Conservation (phyloP, 1,139 yeast species). For the Candida sanyaensis region DNA sequence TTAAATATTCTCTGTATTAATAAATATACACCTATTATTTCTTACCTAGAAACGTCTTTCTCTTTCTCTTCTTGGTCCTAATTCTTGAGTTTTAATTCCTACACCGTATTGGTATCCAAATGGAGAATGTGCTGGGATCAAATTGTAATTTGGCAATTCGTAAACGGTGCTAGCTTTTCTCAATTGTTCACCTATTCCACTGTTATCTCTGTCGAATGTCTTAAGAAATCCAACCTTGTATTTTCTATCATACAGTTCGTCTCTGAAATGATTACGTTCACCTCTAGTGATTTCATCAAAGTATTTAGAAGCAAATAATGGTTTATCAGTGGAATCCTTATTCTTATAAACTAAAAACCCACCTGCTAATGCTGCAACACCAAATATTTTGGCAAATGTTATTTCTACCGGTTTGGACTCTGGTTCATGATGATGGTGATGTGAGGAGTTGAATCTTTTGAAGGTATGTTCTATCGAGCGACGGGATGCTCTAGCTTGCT, state of each 20-base stretch:
- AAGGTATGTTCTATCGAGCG: constrained; percentile 14
- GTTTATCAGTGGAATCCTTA: constrained; percentile 36
- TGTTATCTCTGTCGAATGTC: constrained; percentile 47
- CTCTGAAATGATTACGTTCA: constrained; percentile 39
- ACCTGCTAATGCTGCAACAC: constrained; percentile 39
- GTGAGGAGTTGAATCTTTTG: constrained; percentile 35
- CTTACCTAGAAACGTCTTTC: constrained; percentile 39
- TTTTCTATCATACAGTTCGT: constrained; percentile 38
- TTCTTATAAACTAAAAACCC: constrained; percentile 40
- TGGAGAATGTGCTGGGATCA: constrained; percentile 49
- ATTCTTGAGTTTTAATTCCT: constrained; percentile 44
- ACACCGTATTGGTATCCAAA: constrained; percentile 46
- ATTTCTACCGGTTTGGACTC: constrained; percentile 31
- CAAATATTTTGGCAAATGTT: constrained; percentile 12
- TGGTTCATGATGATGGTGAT: constrained; percentile 23
- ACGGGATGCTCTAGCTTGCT: constrained; percentile 5
- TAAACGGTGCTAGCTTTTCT: constrained; percentile 36
- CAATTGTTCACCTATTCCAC: constrained; percentile 49
- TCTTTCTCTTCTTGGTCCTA: constrained; percentile 52
- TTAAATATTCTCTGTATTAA: neutral
- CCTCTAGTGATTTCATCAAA: constrained; percentile 36
- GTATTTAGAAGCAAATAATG: constrained; percentile 40
- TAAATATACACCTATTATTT: constrained; percentile 4
- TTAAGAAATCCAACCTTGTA: constrained; percentile 46
- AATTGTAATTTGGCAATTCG: constrained; percentile 31